Conservation (phyloP, 2,329 filamentous ascomycete species). For the Ophiocordyceps polyrhachis-furcata region DNA sequence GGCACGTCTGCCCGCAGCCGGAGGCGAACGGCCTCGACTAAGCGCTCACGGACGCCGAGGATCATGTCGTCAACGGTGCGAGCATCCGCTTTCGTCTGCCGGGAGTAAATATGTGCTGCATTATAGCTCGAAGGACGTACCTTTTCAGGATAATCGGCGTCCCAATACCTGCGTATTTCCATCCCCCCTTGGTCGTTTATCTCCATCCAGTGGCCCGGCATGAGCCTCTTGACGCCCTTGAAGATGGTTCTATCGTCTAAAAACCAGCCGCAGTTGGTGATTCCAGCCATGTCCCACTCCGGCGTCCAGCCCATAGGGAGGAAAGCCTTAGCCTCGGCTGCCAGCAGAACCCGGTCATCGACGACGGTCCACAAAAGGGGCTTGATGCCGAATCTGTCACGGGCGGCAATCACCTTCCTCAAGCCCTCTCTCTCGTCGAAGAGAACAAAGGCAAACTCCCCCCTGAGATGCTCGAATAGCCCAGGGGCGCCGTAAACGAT, state of each 20-base stretch:
- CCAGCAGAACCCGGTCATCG: conserved; percentile 22
- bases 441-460: conserved; percentile 34
- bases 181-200: conserved; percentile 15
- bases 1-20: conserved; percentile 38
- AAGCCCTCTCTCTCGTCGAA: conserved; percentile 21
- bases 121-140: conserved; percentile 7
- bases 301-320: conserved; percentile 29
- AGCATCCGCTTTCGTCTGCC: background rate
- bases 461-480: conserved; percentile 23
- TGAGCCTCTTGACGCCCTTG: conserved; percentile 23
- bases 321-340: conserved; percentile 35
- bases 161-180: conserved; percentile 29
- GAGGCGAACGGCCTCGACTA: conserved; percentile 32
- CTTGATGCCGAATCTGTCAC: conserved; percentile 39
- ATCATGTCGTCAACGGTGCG: conserved; percentile 31
- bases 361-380: conserved; percentile 31
- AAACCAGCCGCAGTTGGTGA: conserved; percentile 24
- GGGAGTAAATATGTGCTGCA: background rate
- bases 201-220: conserved; percentile 24
- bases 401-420: conserved; percentile 23
- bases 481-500: conserved; percentile 21
- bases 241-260: conserved; percentile 29
- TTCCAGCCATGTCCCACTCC: conserved; percentile 30
- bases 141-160: conserved; percentile 32
- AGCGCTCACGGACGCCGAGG: conserved; percentile 23